Base-by-base conservation (phyloP, 108 stramenopile genomes). In the Fistulifera solaris region DNA sequence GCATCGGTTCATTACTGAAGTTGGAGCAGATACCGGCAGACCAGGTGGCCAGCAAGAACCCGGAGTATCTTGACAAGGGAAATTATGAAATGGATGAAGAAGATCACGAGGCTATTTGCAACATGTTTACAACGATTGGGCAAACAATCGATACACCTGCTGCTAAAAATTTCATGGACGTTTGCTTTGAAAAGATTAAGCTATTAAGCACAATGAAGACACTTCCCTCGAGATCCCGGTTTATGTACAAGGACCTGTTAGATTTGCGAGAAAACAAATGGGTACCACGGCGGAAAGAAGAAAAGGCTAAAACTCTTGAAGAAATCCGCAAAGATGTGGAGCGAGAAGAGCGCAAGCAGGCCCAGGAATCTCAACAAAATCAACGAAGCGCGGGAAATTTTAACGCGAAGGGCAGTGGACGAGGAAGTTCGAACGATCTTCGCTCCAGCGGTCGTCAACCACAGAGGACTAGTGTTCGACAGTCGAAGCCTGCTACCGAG, bases 221-320 rank as follows among this genome's bases (percentile, higher is more conserved):
- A 16, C 67, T 96, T 28, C 72, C 60, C 48, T 65, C 87, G 14
- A 75, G 97, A 51, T 70, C 80, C 44, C 70, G 96, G 21, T 98
- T 96, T 75, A 87, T 93, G 86, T 95, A 96, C 78, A 88, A 86
- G 69, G 97, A 98, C 72, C 65, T 98, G 40, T 62, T 93, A 44
- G 94, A 94, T 16, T 80, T 96, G 42, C 70, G 97, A 22, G 61
- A 58, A 26, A 89, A 85, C 71, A 67, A 73, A 17, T 98, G 97
- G 97, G 68, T 84, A 23, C 81, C 89, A 7, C 63, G 95, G 27
- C 89, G 95, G 39, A 72, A 93, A 58, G 78, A 85, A 42, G 94
- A 89, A 60, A 95, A 83, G 66, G 94, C 95, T 31, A 96, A 91
- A 81, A 96, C 91, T 12, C 48, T 96, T 45, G 90, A 75, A 15